These are phyloP conservation scores for Sequoiadendron giganteum DNA, from an alignment of 75 land plant species.

Conservation along the genomic window DNA sequence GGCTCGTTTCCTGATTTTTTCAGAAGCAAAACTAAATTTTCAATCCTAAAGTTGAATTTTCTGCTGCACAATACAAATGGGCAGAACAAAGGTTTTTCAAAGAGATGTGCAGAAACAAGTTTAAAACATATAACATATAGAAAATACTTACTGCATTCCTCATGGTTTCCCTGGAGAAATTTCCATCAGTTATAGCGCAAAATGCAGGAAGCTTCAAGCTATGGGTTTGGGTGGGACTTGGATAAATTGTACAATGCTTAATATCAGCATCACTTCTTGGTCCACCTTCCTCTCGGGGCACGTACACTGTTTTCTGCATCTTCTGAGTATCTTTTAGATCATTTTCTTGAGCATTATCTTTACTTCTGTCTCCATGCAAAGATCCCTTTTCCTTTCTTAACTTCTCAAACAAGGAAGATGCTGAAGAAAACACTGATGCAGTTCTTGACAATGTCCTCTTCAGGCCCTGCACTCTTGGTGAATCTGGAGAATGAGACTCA, in stretches of 20 bases:
- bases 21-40: background rate
- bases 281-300: conserved; percentile 3
- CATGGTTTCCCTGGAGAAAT: background rate
- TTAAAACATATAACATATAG: background rate
- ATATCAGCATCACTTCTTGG: conserved; percentile 14
- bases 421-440: conserved; percentile 87
- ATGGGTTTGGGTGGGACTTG: conserved; percentile 36
- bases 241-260: conserved; percentile 27
- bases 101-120: background rate
- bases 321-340: conserved; percentile 6
- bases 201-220: conserved; percentile 32
- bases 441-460: conserved; percentile 61
- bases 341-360: conserved; percentile 13
- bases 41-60: background rate
- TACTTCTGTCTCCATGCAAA: conserved; percentile 19
- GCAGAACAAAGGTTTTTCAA: background rate
- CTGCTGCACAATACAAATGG: background rate
- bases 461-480: conserved; percentile 24
- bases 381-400: conserved; percentile 53
- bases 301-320: conserved; percentile 7
- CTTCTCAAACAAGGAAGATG: conserved; percentile 87
- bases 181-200: conserved; percentile 20
- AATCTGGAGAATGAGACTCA: conserved; percentile 21
- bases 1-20: conserved; percentile 46
- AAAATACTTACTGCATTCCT: conserved; percentile 1